These are phyloP conservation scores for Verticillium tricorpus DNA, from an alignment of 2,329 filamentous ascomycete genomes.

Conservation along the genomic window DNA sequence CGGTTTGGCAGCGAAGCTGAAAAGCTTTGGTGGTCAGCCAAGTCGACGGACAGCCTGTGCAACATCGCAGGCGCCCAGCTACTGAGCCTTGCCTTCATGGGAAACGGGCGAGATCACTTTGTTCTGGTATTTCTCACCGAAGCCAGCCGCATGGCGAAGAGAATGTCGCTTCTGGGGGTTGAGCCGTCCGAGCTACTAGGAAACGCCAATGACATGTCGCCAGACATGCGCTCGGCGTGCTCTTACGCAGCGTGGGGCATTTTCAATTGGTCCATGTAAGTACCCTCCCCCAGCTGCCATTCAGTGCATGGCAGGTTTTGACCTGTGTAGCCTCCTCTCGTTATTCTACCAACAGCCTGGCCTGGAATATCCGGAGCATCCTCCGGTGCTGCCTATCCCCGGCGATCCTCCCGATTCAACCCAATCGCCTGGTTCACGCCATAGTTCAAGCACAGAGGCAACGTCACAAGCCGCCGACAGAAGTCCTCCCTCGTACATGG, in stretches of 20 bases:
- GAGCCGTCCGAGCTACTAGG: slow-evolving; percentile 1
- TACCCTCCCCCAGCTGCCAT: background rate
- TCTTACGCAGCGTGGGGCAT: slow-evolving; percentile 22
- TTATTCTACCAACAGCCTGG: slow-evolving; percentile 28
- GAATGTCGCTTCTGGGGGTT: slow-evolving; percentile 23
- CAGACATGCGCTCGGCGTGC: slow-evolving; percentile 7
- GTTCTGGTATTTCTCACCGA: slow-evolving; percentile 9
- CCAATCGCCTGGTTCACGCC: background rate
- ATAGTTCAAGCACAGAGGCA: background rate
- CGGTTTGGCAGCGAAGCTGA: slow-evolving; percentile 23
- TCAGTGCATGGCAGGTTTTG: background rate
- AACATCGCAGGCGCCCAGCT: slow-evolving; percentile 26
- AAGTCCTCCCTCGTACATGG: slow-evolving; percentile 13
- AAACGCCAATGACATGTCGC: slow-evolving; percentile 8
- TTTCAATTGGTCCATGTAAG: slow-evolving; percentile 35
- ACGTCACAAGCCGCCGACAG: background rate
- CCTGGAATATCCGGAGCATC: slow-evolving; percentile 8
- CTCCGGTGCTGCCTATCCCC: slow-evolving; percentile 16
- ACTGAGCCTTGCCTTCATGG: slow-evolving; percentile 27
- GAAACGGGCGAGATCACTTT: slow-evolving; percentile 27
- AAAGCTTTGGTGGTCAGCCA: slow-evolving; percentile 16
- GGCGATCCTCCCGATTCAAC: background rate
- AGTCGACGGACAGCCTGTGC: slow-evolving; percentile 10
- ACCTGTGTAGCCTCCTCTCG: slow-evolving; percentile 19
- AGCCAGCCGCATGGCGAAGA: background rate